Base-by-base conservation (phyloP, 257 asterid species). In the Anisodus tanguticus region DNA sequence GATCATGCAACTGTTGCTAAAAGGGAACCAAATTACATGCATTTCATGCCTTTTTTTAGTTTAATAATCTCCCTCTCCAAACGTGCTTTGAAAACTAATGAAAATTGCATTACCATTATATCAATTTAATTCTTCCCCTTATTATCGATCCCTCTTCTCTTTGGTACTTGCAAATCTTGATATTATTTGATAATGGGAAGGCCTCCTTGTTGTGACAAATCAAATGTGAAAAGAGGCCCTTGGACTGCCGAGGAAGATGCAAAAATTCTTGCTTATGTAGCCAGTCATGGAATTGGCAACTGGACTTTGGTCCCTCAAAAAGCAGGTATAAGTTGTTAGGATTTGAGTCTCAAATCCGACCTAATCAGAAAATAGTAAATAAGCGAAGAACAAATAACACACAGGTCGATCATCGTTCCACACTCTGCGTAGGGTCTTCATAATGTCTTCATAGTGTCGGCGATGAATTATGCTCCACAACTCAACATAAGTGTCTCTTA, bases 231-330 rank as follows among this genome's bases (percentile, higher is more conserved):
- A 83, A 84, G 97, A 83, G 99, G 98, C 19, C 95, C 96, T 6
- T 95, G 99, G 99, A 93, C 97, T 0, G 85, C 97, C 0, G 98
- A 97, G 53, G 99, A 97, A 91, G 98, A 95, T 67, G 99, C 98
- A 0, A 93, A 97, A 81, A 93, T 95, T 59, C 98, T 96, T 45
- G 98, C 98, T 4, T 92, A 94, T 80, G 97, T 96, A 3, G 97
- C 98, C 54, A 93, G 90, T 89, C 97, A 95, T 88, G 98, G 98
- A 77, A 93, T 91, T 45, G 98, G 99, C 74, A 97, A 97, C 92
- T 97, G 98, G 98, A 97, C 98, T 11, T 86, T 92, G 87, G 99
- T 97, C 71, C 98, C 99, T 19, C 98, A 93, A 85, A 97, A 95
- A 93, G 98, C 98, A 88, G 99, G 78, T 69, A 59, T 15, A 2